Evolutionary conservation across 108 stramenopile genomes (phyloP), one percentile per base, ranked within the genome.

Genomic region (Fragilariopsis cylindrus): DNA sequence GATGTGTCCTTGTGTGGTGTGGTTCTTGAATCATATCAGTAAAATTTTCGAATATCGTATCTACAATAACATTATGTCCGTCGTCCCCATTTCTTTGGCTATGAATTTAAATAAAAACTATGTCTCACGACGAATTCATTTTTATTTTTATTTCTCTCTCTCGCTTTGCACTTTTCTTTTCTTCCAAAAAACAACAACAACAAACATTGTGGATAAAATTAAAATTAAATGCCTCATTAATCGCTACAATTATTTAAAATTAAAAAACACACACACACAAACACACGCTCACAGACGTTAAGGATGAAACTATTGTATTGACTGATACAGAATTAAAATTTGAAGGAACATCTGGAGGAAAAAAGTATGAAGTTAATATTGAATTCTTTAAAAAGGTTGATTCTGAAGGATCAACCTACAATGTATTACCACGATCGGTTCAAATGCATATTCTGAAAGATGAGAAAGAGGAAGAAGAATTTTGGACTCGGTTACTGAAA

Each of bases 371-470:
- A 56, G 78, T 95, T 39, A 83, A 95, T 74, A 90, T 98, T 78
- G 90, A 83, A 65, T 96, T 98, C 74, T 92, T 96, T 73, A 93
- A 94, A 72, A 45, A 77, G 15, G 94, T 96, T 15, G 88, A 96
- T 71, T 81, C 93, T 3, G 84, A 93, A 53, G 94, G 88, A 56
- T 93, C 92, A 16, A 95, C 89, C 7, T 97, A 96, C 87, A 97
- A 97, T 62, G 96, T 97, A 4, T 74, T 95, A 70, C 97, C 96
- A 3, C 87, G 95, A 65, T 88, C 83, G 30, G 87, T 98, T 9
- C 95, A 97, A 73, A 95, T 98, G 91, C 92, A 93, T 65, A 88
- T 98, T 60, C 82, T 94, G 84, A 98, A 96, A 78, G 80, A 87
- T 54, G 78, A 84, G 49, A 82, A 86, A 62, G 84, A 83, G 50